Base-by-base conservation (phyloP, 495 filamentous ascomycete genomes). In the Choiromyces venosus region DNA sequence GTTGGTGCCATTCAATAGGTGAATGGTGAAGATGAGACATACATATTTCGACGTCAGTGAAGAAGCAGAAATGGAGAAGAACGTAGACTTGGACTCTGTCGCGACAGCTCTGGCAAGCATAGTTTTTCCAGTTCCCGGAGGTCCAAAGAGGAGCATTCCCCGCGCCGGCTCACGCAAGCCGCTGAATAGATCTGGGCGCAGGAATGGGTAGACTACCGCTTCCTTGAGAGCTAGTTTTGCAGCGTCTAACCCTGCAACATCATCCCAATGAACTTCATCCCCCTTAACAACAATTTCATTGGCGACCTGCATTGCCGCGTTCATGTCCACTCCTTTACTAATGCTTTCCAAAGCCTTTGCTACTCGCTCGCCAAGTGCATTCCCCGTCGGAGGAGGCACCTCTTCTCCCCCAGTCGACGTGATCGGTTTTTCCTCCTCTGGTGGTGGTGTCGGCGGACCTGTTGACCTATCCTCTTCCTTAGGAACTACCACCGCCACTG, bases 81-180 rank as follows among this genome's bases (percentile, higher is more conserved):
- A 99, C 0, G 96, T 97, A 7, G 93, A 96, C 80, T 90, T 89
- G 37, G 92, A 95, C 82, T 98, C 96, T 0, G 96, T 98, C 2
- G 95, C 95, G 5, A 98, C 95, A 33, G 94, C 94, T 69, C 95
- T 87, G 2, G 95, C 95, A 10, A 99, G 86, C 95, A 99, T 99
- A 1, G 95, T 99, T 83, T 99, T 98, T 61, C 95, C 95, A 0
- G 95, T 99, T 14, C 95, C 95, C 0, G 95, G 95, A 18, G 95
- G 95, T 1, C 95, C 95, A 80, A 99, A 99, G 5, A 99, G 87
- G 2, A 99, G 85, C 93, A 99, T 97, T 1, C 95, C 95, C 64
- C 93, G 86, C 18, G 94, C 95, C 14, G 95, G 95, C 80, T 99
- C 95, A 5, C 95, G 91, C 5, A 99, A 86, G 1, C 95, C 95